phyloP scores from a whole-genome alignment of 768 basidiomycete species.

The Rossbeevera mucosa region DNA sequence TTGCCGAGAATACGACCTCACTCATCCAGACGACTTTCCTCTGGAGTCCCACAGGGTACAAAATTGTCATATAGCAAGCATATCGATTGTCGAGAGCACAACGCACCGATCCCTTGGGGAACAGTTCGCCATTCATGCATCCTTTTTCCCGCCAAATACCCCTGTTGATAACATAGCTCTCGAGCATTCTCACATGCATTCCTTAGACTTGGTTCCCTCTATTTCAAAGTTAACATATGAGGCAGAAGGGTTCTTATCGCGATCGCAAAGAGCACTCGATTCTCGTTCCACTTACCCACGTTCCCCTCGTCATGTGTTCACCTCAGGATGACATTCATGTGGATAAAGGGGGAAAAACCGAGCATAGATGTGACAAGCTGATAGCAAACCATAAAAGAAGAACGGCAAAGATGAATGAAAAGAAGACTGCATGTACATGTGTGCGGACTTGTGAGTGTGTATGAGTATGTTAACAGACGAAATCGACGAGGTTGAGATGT shows the following conservation, averaged over 20 bases:
- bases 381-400: not conserved
- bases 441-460: slow-evolving; percentile 5
- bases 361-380: not conserved
- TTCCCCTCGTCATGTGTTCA: not conserved
- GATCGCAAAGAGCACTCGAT: not conserved
- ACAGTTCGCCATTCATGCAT: not conserved
- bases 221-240: not conserved
- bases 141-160: not conserved
- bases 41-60: not conserved
- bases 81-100: not conserved
- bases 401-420: not conserved
- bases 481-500: slow-evolving; percentile 6
- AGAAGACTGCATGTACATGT: slow-evolving; percentile 13
- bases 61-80: too few species aligned
- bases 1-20: not conserved
- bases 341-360: not conserved
- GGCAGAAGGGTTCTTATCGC: not conserved
- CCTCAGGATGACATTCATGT: not conserved
- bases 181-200: not conserved
- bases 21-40: too few species aligned
- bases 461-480: not conserved
- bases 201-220: not conserved
- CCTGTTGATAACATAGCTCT: not conserved
- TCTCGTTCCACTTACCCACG: not conserved
- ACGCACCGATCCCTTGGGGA: not conserved